These are phyloP conservation scores for Naumovozyma castellii DNA, from an alignment of 805 yeast genomes.

Conservation along the genomic window DNA sequence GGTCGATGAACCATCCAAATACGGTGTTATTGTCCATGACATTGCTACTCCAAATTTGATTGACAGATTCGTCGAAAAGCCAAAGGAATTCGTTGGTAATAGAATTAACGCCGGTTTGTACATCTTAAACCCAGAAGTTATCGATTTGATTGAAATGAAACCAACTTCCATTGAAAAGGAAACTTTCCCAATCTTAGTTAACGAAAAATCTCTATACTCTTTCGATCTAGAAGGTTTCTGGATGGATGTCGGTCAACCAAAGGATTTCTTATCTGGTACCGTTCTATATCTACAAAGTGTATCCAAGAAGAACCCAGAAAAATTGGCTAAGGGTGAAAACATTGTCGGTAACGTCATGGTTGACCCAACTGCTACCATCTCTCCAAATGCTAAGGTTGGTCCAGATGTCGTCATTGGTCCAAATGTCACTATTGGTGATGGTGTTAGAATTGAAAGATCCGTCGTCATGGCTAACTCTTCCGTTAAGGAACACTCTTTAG, in stretches of 20 bases:
- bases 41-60: constrained; percentile 89
- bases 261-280: constrained; percentile 96
- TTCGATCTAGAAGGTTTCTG: constrained; percentile 98
- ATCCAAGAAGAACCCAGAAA: constrained; percentile 66
- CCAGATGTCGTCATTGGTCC: constrained; percentile 98
- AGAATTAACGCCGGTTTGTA: constrained; percentile 99
- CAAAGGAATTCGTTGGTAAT: constrained; percentile 98
- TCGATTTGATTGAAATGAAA: constrained; percentile 91
- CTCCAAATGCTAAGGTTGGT: constrained; percentile 89
- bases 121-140: constrained; percentile 94
- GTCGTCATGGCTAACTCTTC: constrained; percentile 85
- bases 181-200: constrained; percentile 95
- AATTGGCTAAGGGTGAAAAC: constrained; percentile 59
- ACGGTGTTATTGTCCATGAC: constrained; percentile 98
- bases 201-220: constrained; percentile 78
- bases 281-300: constrained; percentile 81
- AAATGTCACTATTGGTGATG: constrained; percentile 89
- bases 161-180: constrained; percentile 99
- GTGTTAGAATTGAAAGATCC: constrained; percentile 95
- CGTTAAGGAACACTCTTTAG: constrained; percentile 95
- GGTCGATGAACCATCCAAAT: constrained; percentile 98
- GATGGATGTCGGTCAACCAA: constrained; percentile 99
- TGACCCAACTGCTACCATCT: constrained; percentile 91
- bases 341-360: constrained; percentile 86
- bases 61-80: constrained; percentile 98